Percentiles rank a stretch among this genome's conserved stretches.
Conservation (phyloP, 2,329 filamentous ascomycete species). For the Chaetomium strumarium region DNA sequence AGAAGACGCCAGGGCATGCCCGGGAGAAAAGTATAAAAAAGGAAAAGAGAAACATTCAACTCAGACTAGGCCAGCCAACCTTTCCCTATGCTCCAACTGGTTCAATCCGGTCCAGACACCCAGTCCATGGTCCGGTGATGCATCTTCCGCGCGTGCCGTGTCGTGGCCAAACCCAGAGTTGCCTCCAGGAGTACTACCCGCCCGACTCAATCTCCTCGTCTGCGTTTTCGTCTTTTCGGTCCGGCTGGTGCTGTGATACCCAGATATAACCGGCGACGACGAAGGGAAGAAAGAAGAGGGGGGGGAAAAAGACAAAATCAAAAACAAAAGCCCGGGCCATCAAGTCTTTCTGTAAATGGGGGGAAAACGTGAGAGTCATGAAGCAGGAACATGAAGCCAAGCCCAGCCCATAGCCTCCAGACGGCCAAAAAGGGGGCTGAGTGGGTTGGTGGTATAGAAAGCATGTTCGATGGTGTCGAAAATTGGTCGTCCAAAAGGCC, state of each 20-base stretch:
- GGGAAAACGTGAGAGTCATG: neutral
- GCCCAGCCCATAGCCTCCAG: neutral
- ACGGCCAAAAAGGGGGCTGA: neutral
- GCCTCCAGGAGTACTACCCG: conserved; percentile 11
- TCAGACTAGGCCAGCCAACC: no score
- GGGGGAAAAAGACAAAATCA: neutral
- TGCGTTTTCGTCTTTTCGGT: neutral
- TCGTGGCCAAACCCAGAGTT: conserved; percentile 17
- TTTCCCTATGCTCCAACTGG: no score
- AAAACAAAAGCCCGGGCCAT: conserved; percentile 3
- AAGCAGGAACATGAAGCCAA: neutral
- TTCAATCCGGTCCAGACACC: neutral
- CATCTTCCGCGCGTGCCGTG: neutral
- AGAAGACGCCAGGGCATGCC: no score
- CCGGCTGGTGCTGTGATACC: conserved; percentile 26
- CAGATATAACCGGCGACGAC: conserved; percentile 10
- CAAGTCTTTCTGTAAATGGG: conserved; percentile 11
- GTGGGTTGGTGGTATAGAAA: neutral
- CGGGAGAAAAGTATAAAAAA: no score
- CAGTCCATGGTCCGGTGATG: neutral
- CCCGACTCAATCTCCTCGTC: neutral
- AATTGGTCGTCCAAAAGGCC: conserved; percentile 10
- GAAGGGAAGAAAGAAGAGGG: no score
- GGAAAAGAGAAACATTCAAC: no score
- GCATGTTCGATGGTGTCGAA: neutral